Evolutionary conservation across 352 stramenopile genomes (phyloP), one percentile per base, ranked within the genome.

Genomic region (Halophytophthora polymorphica): DNA sequence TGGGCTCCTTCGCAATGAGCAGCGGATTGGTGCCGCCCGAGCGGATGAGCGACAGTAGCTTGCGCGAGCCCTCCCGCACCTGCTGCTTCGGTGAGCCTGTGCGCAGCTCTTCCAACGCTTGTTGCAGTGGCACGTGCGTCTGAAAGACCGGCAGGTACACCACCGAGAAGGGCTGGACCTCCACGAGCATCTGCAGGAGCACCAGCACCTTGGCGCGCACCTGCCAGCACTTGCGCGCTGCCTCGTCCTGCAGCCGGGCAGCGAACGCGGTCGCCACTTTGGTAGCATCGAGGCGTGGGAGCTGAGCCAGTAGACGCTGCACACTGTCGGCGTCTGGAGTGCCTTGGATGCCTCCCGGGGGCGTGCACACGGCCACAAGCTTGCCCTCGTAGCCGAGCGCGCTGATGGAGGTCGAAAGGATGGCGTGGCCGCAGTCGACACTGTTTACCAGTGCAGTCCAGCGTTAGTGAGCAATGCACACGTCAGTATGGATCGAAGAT

Each of bases 101-200:
- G 2, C 69, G 73, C 6, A 82, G 58, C 12, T 31, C 34, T 8
- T 85, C 76, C 17, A 82, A 15, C 4, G 56, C 53, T 25, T 71
- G 43, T 44, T 74, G 8, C 11, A 87, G 45, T 23, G 18, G 11
- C 4, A 38, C 2, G 45, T 72, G 57, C 13, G 57, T 29, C 2
- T 42, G 41, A 38, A 87, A 70, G 10, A 50, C 52, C 8, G 63
- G 50, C 21, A 82, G 31, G 31, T 75, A 83, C 14, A 40, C 41
- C 1, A 21, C 41, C 23, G 70, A 48, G 12, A 82, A 71, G 3
- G 67, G 52, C 17, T 64, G 59, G 45, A 72, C 73, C 50, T 87
- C 71, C 13, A 79, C 55, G n/a, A 86, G 36, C 45, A 79, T 54
- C 35, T 83, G 60, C 59, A 88, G 64, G 14, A 88, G 50, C 42